These are phyloP conservation scores for Alnus rubra DNA, from an alignment of 306 rosid species.

Conservation along the genomic window DNA sequence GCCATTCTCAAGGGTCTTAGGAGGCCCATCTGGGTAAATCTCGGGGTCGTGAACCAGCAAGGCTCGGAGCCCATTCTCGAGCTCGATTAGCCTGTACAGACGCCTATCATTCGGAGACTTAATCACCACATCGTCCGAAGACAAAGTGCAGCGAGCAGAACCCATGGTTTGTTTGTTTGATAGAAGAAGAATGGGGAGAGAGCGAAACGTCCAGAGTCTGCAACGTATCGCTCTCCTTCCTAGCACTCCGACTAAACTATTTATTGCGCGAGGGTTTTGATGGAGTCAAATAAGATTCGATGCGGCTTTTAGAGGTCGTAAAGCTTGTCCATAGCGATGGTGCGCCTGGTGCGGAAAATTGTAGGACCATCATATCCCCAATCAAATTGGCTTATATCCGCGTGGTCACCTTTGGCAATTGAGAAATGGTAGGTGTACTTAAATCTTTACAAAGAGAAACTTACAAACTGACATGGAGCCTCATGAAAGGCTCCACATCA, in stretches of 20 bases:
- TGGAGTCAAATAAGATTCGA: neutral
- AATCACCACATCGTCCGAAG: conserved; percentile 59
- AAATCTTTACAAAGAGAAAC: no score
- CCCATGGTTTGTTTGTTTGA: neutral
- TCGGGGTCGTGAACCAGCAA: conserved; percentile 91
- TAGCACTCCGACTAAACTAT: neutral
- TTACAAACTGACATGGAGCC: no score
- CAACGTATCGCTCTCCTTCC: neutral
- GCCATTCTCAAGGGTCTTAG: conserved; percentile 24
- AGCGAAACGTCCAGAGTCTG: neutral
- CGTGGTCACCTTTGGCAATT: no score
- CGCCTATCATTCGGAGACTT: conserved; percentile 84
- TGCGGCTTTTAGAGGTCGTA: neutral
- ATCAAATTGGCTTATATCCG: neutral
- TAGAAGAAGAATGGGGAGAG: neutral
- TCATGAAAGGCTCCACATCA: no score
- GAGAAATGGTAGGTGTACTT: no score
- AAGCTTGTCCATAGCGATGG: neutral
- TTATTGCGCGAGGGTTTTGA: neutral
- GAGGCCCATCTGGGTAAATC: conserved; percentile 66
- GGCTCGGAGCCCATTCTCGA: conserved; percentile 75
- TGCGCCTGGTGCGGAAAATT: neutral
- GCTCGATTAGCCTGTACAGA: conserved; percentile 59
- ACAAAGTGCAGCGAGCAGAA: conserved; percentile 34
- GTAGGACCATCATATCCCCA: neutral